Evolutionary conservation across 306 rosid species (phyloP), one percentile per base, ranked within the genome.

Genomic region (Mucuna pruriens): DNA sequence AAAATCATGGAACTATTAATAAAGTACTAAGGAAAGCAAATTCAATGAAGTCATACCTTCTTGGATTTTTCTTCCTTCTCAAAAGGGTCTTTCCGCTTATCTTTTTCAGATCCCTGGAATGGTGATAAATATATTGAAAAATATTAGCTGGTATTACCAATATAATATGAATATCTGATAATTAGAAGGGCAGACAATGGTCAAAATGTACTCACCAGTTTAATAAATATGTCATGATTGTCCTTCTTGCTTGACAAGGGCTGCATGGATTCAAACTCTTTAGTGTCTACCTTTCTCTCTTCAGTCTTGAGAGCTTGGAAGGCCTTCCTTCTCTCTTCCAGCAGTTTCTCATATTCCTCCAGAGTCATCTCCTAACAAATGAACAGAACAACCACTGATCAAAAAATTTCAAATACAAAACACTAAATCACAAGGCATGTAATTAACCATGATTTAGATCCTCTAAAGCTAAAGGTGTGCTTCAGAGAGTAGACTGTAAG

Each of bases 31-130:
- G 3, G 64, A 29, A 9, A 26, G 16, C 11, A 77, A 66, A 62
- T 19, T 39, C 7, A 23, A 38, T 8, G 57, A 40, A 52, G 17
- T 6, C 66, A n/a, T 1, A 96, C 99, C 95, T 96, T 96, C 89
- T 90, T 96, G 29, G 94, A 90, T 84, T 80, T 96, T 79, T 96
- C 98, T 71, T 96, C 98, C 86, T 91, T 96, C 38, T 96, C 97
- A 72, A 86, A 80, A 45, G 85, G 90, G 16, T 96, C 99, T 76
- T 87, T 96, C 77, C 92, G 94, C 81, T 86, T 96, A 64, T 96
- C 99, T 87, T 96, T 96, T 45, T 93, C 99, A 84, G 95, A 86
- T 54, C 99, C 94, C 98, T 96, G 62, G 3, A 73, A 19, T 13
- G 23, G 22, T 16, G 46, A 64, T 10, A 29, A 15, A 31, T 38